phyloP scores from a whole-genome alignment of 257 asterid genomes.

The Lycium barbarum region DNA sequence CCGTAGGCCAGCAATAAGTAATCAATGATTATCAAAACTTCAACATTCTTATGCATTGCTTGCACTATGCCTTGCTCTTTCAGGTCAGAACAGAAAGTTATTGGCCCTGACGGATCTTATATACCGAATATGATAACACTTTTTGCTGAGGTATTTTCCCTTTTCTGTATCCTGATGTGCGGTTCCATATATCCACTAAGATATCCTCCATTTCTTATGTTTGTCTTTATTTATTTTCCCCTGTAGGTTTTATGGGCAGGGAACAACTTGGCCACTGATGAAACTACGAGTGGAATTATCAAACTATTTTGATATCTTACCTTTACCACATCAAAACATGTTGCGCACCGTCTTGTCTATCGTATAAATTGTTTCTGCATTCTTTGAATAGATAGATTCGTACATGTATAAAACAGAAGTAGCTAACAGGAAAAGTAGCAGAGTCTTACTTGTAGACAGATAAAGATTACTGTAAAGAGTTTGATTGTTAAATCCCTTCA shows the following conservation, averaged over 20 bases:
- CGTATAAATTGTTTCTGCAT: background rate
- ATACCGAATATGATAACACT: background rate
- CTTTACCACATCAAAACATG: conserved; percentile 9
- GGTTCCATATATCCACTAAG: background rate
- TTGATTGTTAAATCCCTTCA: background rate
- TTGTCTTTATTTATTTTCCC: background rate
- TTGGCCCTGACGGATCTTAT: conserved; percentile 13
- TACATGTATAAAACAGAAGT: background rate
- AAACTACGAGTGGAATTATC: background rate
- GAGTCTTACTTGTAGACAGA: background rate
- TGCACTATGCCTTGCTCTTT: background rate
- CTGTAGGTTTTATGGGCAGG: conserved; percentile 8
- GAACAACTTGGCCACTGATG: background rate
- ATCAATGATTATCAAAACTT: background rate
- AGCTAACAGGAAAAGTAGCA: background rate
- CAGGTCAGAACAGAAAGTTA: conserved; percentile 25
- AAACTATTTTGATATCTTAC: background rate
- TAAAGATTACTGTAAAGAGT: background rate
- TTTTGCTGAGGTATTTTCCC: background rate
- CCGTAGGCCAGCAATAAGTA: background rate
- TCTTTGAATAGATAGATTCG: background rate
- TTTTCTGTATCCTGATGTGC: background rate
- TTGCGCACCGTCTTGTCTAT: background rate
- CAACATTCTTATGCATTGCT: background rate
- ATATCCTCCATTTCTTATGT: background rate